Evolutionary conservation across 2,329 filamentous ascomycete genomes (phyloP), one percentile per base, ranked within the genome.

Genomic region (Decorospora gaudefroyi): DNA sequence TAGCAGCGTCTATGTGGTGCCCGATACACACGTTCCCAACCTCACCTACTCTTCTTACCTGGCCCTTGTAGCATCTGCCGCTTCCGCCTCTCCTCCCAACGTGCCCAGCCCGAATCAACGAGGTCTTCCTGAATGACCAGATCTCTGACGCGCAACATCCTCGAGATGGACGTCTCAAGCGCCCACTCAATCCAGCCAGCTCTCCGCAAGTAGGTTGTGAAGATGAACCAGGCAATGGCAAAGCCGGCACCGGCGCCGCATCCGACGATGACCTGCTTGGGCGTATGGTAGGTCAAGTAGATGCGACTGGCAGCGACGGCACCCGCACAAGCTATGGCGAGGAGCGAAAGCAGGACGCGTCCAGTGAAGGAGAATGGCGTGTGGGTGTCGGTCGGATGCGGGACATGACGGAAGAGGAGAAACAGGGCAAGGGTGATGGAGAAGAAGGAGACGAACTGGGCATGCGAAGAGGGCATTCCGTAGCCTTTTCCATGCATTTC

Each of bases 401-500:
- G 71, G 11, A 61, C 57, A 70, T 96, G 90, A 49, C 92, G 82
- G 48, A 91, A 76, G 31, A 96, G 79, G 30, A 99, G 79, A 75
- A 97, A 97, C 13, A 99, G 77, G 16, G 83, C 78, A 47, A 97
- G 74, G 51, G 88, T 93, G 44, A 95, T 75, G 45, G 89, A 86
- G 80, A 96, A 97, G 76, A 90, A 99, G 42, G 87, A 81, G 49
- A 92, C 87, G 69, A 96, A 99, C 74, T 99, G 93, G 6, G 93
- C 88, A 73, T 99, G 93, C 25, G 91, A 96, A 6, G 82, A 85
- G 8, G 93, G 93, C 95, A 99, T 99, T 60, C 93, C 95, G 67
- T 99, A 99, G 53, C 93, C 93, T 71, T 95, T 95, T 42, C 90
- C 82, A 64, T 91, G 84, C 76, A 85, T 83, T 71, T 82, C 81